These are phyloP conservation scores for Chytriomyces sp. DNA, from an alignment of 192 early-diverging fungal species.

Conservation along the genomic window DNA sequence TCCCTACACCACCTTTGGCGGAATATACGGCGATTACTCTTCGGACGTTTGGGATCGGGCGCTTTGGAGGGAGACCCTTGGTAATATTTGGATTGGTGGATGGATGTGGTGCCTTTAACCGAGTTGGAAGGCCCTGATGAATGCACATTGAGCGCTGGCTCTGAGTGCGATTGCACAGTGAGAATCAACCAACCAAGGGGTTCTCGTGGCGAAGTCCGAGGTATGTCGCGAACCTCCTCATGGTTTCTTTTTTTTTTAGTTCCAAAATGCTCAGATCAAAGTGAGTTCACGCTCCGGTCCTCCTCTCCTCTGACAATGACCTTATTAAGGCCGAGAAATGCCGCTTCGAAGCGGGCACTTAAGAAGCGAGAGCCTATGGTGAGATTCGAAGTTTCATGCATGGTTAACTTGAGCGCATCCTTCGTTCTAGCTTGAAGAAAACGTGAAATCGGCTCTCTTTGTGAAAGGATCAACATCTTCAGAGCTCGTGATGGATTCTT, in stretches of 20 bases:
- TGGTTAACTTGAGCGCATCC: neutral
- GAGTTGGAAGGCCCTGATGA: slow-evolving; percentile 19
- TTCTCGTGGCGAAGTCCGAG: neutral
- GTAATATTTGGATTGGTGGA: slow-evolving; percentile 14
- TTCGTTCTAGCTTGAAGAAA: slow-evolving; percentile 75
- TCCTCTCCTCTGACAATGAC: neutral
- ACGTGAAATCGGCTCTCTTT: slow-evolving; percentile 87
- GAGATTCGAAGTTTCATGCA: neutral
- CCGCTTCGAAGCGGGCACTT: slow-evolving; percentile 81
- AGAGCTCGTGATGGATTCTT: slow-evolving; percentile 78
- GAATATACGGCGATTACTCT: slow-evolving; percentile 81
- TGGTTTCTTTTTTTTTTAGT: slow-evolving; percentile 3
- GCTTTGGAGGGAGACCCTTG: slow-evolving; percentile 71
- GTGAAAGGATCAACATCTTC: slow-evolving; percentile 85
- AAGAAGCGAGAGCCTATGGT: slow-evolving; percentile 78
- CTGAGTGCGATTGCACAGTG: neutral
- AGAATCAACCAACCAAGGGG: slow-evolving; percentile 6
- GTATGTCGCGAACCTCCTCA: neutral
- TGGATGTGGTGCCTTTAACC: neutral
- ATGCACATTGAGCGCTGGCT: neutral
- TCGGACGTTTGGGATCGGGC: slow-evolving; percentile 70
- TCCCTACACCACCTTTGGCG: slow-evolving; percentile 91
- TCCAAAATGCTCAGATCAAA: slow-evolving; percentile 14
- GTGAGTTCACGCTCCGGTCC: slow-evolving; percentile 8
- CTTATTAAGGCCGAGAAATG: slow-evolving; percentile 71